These are phyloP conservation scores for Zygotorulaspora chibaensis DNA, from an alignment of 805 yeast species.

Conservation along the genomic window DNA sequence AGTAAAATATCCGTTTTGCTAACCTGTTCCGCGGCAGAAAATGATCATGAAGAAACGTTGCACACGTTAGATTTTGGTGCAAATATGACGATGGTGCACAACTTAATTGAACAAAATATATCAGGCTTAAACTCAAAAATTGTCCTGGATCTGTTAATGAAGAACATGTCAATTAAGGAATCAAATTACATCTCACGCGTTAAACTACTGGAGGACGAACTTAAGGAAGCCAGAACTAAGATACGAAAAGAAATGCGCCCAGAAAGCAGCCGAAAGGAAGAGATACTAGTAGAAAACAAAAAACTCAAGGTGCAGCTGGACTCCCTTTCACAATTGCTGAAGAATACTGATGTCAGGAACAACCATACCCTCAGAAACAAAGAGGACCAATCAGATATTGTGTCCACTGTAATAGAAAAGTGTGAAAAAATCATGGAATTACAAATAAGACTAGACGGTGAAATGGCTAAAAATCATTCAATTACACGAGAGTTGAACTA, in stretches of 20 bases:
- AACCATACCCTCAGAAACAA: conserved; percentile 2
- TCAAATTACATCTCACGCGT: conserved; percentile 17
- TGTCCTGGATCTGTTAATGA: conserved; percentile 45
- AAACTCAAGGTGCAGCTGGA: conserved; percentile 14
- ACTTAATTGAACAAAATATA: conserved; percentile 45
- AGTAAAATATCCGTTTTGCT: conserved; percentile 70
- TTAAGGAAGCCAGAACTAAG: conserved; percentile 2
- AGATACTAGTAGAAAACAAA: conserved; percentile 6
- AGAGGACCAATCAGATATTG: conserved; percentile 11
- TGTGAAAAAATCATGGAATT: conserved; percentile 23
- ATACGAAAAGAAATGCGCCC: background rate
- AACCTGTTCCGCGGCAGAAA: conserved; percentile 62
- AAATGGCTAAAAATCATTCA: conserved; percentile 10
- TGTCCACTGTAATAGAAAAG: conserved; percentile 21
- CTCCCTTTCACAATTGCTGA: conserved; percentile 13
- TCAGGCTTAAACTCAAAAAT: conserved; percentile 41
- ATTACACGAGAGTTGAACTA: conserved; percentile 13
- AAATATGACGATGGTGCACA: conserved; percentile 64
- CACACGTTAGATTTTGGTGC: conserved; percentile 72
- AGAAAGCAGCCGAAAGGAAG: background rate
- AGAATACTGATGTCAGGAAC: background rate
- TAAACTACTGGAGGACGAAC: conserved; percentile 12
- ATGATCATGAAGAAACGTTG: conserved; percentile 59
- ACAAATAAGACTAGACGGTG: conserved; percentile 21
- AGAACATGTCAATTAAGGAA: conserved; percentile 40